Base-by-base conservation (phyloP, 495 filamentous ascomycete genomes). In the Trichoderma gamsii region DNA sequence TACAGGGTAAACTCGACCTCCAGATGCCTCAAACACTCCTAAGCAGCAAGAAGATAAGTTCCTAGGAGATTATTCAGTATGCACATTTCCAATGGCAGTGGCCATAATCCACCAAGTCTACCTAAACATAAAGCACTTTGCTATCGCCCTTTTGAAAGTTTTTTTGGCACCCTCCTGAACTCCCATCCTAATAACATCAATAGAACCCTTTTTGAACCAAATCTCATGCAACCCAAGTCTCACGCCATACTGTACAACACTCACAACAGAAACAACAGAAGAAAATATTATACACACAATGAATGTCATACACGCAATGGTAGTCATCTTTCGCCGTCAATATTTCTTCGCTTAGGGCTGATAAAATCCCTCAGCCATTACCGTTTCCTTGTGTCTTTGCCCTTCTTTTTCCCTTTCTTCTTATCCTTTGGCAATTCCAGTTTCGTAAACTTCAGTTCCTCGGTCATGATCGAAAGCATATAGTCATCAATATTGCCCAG, bases 381-480 rank as follows among this genome's bases (percentile, higher is more conserved):
- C 38, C 77, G 73, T 69, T 79, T 78, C 68, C 79, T 74, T 46
- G 79, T 81, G 65, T 94, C 92, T 71, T 88, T 90, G 65, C 89
- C 90, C 78, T 90, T 92, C 73, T 84, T 92, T 79, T 90, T 95
- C 61, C 79, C 78, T 80, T 87, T 90, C 76, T 86, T 92, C 78
- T 90, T 92, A 72, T 93, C 92, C 71, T 83, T 84, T 5, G 93
- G 92, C 66, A 92, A 83, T 69, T 92, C 88, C 65, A 97, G 82
- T 35, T 90, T 88, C 68, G 92, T 88, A 67, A 90, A 87, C 72
- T 89, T 87, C 64, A 95, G 81, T 74, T 93, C 87, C 81, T 83
- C 87, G 69, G 90, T 83, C 86, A 96, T 90, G 69, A 86, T 86
- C 35, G 81, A 79, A 67, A 97, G 78, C 86, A 98, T 91, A 74